Base-by-base conservation (phyloP, 805 yeast species). In the Maudiozyma turicensis region DNA sequence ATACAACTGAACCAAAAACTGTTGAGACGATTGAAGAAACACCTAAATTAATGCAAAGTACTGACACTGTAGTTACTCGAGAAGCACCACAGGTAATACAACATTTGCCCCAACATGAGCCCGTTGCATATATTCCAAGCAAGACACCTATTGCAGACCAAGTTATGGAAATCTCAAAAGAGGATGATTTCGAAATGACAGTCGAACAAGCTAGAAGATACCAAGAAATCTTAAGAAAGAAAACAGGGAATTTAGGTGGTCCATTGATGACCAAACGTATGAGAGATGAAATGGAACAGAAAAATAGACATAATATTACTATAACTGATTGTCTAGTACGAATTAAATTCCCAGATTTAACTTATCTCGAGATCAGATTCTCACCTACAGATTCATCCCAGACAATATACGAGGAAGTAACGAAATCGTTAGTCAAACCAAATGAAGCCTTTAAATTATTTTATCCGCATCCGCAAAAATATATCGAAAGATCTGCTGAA, bases 311-410 rank as follows among this genome's bases (percentile, higher is more conserved):
- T 47, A 52, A 41, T 31, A 51, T 52, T 39, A 64, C 43, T 33
- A 40, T 57, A 2, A 39, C 59, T 11, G 60, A 62, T 44, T 72
- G 78, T 46, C 59, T 68, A 7, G 59, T 82, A 1, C 68, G 87
- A 49, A 56, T 82, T 9, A 70, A 75, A 47, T 76, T 83, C 50
- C 86, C 86, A 0, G 85, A 82, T 60, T 71, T 73, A 48, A 69
- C 73, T 3, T 68, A 67, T 26, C 58, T 82, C 1, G 81, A 82
- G 54, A 67, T 77, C 14, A 70, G 66, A n/a, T 75, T 82, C 53
- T 58, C 59, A 9, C 71, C 78, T 6, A 55, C 57, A 0, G 78
- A 78, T 45, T 72, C 76, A 0, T 57, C 67, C 44, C 14, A 42
- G 0, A 58, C 56, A 8, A 52, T 72, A 6, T 71, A 72, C 49